Evolutionary conservation across 2,329 filamentous ascomycete species (phyloP).

Genomic region (Aspergillus fumigatiaffinis): DNA sequence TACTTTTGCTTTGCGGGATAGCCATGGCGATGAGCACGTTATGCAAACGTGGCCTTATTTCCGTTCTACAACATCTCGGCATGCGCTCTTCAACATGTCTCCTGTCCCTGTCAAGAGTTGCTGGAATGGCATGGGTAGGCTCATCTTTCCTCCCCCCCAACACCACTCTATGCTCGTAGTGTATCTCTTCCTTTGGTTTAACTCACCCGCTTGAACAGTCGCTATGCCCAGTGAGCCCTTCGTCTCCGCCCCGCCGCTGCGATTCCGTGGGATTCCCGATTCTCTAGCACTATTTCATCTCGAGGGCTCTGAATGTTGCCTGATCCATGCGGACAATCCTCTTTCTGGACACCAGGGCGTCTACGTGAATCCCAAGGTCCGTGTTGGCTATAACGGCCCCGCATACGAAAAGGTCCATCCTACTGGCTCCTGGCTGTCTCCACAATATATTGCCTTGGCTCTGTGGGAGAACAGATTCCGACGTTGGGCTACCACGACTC

Average conservation of each 20-base stretch:
- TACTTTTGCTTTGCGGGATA: constrained; percentile 67
- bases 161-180: neutral
- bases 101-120: constrained; percentile 61
- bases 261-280: constrained; percentile 63
- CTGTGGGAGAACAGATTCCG: constrained; percentile 57
- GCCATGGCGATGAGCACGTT: constrained; percentile 59
- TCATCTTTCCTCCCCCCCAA: constrained; percentile 16
- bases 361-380: constrained; percentile 39
- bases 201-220: constrained; percentile 11
- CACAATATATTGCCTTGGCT: constrained; percentile 49
- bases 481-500: constrained; percentile 42
- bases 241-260: constrained; percentile 37
- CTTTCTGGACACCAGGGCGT: constrained; percentile 28
- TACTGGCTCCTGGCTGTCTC: constrained; percentile 49
- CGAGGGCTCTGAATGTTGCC: constrained; percentile 75
- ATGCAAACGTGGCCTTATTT: constrained; percentile 63
- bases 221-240: constrained; percentile 23
- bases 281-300: constrained; percentile 52
- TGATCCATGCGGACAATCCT: constrained; percentile 45
- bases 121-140: constrained; percentile 61
- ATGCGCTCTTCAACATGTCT: constrained; percentile 50
- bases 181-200: neutral
- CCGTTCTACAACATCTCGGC: constrained; percentile 42
- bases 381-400: constrained; percentile 33
- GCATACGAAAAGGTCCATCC: constrained; percentile 26